phyloP scores from a whole-genome alignment of 2,329 filamentous ascomycete genomes.

The Pleurostoma richardsiae region DNA sequence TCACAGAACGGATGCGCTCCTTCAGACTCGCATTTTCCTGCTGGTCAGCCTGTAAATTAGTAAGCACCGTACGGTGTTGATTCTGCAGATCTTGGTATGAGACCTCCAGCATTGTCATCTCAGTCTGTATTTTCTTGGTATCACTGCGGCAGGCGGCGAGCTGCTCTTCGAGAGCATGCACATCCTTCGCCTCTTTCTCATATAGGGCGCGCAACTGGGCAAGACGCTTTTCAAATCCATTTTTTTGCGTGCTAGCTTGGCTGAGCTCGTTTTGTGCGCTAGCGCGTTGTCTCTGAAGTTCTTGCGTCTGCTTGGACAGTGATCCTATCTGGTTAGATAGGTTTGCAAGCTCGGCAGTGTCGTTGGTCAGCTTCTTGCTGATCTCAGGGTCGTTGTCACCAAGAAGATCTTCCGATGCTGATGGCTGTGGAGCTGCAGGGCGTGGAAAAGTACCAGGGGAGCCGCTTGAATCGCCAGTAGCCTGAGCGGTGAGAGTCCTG shows the following conservation, averaged over 20 bases:
- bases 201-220: constrained; percentile 83
- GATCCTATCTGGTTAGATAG: constrained; percentile 93
- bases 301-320: constrained; percentile 88
- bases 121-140: constrained; percentile 77
- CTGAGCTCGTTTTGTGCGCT: constrained; percentile 77
- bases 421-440: constrained; percentile 26
- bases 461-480: constrained; percentile 59
- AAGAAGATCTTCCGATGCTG: constrained; percentile 76
- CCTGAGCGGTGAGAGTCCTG: constrained; percentile 70
- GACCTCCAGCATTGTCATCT: constrained; percentile 78
- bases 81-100: constrained; percentile 74
- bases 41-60: constrained; percentile 78
- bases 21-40: constrained; percentile 82
- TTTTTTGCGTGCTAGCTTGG: constrained; percentile 80
- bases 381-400: constrained; percentile 85
- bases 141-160: constrained; percentile 71
- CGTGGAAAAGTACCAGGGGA: constrained; percentile 36
- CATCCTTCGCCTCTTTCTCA: constrained; percentile 86
- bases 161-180: constrained; percentile 79
- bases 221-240: constrained; percentile 84
- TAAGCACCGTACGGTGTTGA: constrained; percentile 72
- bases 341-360: constrained; percentile 90
- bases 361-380: constrained; percentile 80
- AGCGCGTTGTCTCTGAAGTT: constrained; percentile 76
- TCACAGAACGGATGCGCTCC: constrained; percentile 79